Percentiles rank a stretch among this genome's conserved stretches.
These are phyloP conservation scores for Solanum gandarillasii DNA, from an alignment of 257 asterid species.

Conservation along the genomic window DNA sequence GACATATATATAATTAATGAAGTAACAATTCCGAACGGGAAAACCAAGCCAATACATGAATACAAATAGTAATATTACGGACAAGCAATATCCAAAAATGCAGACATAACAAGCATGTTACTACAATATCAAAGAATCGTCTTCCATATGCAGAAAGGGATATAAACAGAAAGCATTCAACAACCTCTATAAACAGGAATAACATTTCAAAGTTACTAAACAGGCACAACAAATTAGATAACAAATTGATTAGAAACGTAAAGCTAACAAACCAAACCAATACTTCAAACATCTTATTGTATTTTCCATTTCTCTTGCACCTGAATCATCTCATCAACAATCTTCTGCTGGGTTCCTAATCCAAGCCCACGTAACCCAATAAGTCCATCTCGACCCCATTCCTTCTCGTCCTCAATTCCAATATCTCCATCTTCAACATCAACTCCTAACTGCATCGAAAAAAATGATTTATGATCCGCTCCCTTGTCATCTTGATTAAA, in stretches of 20 bases:
- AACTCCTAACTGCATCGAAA: constrained; percentile 4
- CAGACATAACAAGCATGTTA: neutral
- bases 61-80: neutral
- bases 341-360: constrained; percentile 11
- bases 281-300: neutral
- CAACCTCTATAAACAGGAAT: neutral
- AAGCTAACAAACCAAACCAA: neutral
- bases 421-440: neutral
- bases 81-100: neutral
- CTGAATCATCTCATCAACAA: constrained; percentile 12
- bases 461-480: neutral
- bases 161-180: neutral
- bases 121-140: neutral
- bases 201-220: neutral
- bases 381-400: constrained; percentile 14
- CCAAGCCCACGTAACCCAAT: constrained; percentile 17
- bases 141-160: neutral
- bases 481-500: constrained; percentile 1
- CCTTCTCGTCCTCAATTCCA: constrained; percentile 4
- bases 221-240: neutral
- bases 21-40: neutral
- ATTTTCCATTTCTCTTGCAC: neutral
- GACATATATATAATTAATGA: neutral
- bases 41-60: neutral
- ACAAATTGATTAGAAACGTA: neutral